Percentiles rank a stretch among this genome's conserved stretches.
Evolutionary conservation across 495 filamentous ascomycete genomes (phyloP).

Genomic region (Penicillium flavigenum): DNA sequence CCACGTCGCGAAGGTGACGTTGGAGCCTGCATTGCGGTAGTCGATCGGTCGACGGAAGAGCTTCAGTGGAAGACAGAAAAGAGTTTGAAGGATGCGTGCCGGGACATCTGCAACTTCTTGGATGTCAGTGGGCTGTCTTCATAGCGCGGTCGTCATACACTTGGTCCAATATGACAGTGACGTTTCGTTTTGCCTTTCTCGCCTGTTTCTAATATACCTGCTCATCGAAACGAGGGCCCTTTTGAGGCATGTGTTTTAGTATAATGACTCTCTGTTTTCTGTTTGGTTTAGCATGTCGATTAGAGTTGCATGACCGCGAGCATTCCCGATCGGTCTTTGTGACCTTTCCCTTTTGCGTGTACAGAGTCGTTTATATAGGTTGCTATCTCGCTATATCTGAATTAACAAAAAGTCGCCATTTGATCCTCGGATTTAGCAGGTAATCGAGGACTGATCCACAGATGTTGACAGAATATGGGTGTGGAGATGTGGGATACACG

Average conservation of each 20-base stretch:
- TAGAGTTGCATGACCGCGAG: conserved; percentile 17
- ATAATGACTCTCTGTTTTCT: conserved; percentile 11
- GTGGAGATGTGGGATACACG: background rate
- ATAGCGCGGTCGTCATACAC: conserved; percentile 2
- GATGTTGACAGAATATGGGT: too few relatives aligned
- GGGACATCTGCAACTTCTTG: conserved; percentile 75
- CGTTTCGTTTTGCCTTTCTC: conserved; percentile 11
- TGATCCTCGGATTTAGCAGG: background rate
- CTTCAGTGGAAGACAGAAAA: conserved; percentile 87
- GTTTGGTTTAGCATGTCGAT: conserved; percentile 13
- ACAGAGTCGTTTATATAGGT: conserved; percentile 4
- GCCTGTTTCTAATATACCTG: conserved; percentile 18
- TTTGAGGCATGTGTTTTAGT: conserved; percentile 5
- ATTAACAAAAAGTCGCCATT: conserved; percentile 1
- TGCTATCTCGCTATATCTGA: background rate
- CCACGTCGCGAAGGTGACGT: conserved; percentile 76
- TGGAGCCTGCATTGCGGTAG: conserved; percentile 76
- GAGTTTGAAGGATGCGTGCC: conserved; percentile 78
- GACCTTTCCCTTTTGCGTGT: background rate
- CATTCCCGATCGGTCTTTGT: conserved; percentile 2
- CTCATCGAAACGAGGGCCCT: conserved; percentile 2
- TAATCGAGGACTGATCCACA: too few relatives aligned
- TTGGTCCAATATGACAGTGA: background rate
- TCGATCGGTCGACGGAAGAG: conserved; percentile 77
- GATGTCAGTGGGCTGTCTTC: conserved; percentile 38